A percentile compares a stretch with the other conserved stretches of the same genome.
phyloP scores from a whole-genome alignment of 176 grass and related monocot species.

The Ensete glaucum region DNA sequence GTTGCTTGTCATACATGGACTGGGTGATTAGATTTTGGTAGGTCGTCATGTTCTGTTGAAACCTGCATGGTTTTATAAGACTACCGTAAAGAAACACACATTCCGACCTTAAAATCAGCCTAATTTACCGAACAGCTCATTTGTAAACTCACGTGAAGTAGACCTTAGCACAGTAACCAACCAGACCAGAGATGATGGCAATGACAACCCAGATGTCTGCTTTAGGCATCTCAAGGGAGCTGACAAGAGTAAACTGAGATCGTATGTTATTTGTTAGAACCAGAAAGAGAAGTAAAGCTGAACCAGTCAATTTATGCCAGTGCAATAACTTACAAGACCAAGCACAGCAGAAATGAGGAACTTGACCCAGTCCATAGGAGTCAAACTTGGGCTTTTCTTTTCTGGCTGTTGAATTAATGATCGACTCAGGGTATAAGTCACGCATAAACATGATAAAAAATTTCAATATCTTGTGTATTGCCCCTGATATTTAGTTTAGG shows the following conservation, averaged over 20 bases:
- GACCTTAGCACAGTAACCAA: conserved; percentile 91
- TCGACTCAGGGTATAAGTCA: not conserved
- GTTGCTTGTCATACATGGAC: conserved; percentile 97
- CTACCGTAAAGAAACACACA: no score
- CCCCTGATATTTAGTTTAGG: not conserved
- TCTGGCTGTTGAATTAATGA: conserved; percentile 45
- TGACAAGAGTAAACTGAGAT: conserved; percentile 65
- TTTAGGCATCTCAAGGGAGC: conserved; percentile 93
- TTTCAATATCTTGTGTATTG: no score
- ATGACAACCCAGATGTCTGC: conserved; percentile 75
- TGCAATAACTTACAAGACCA: conserved; percentile 57
- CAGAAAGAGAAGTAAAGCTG: conserved; percentile 6
- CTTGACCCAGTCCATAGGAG: conserved; percentile 97
- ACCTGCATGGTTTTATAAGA: conserved; percentile 32
- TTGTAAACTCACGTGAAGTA: conserved; percentile 65
- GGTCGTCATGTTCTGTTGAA: conserved; percentile 60
- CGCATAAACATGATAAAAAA: no score
- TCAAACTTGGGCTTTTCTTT: conserved; percentile 97
- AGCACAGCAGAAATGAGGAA: conserved; percentile 81
- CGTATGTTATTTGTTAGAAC: not conserved
- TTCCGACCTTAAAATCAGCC: not conserved
- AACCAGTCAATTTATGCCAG: not conserved
- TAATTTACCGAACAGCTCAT: not conserved
- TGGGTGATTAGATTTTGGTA: conserved; percentile 93
- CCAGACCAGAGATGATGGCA: conserved; percentile 74